phyloP scores from a whole-genome alignment of 306 rosid species.

The Dalbergia cultrata region DNA sequence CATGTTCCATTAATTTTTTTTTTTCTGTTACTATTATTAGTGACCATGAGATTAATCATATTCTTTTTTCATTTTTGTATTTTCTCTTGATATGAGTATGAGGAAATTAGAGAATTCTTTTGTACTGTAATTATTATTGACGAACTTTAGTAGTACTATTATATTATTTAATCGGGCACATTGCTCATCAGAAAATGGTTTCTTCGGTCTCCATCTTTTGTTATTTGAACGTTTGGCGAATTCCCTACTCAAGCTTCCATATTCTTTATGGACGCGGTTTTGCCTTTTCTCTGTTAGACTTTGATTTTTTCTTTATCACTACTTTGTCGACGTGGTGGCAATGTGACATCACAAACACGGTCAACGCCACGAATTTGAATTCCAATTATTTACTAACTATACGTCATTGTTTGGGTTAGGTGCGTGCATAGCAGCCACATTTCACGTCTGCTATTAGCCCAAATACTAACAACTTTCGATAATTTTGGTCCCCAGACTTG shows the following conservation, averaged over 20 bases:
- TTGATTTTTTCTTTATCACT: not conserved
- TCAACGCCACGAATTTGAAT: slow-evolving; percentile 28
- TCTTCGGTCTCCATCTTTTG: not conserved
- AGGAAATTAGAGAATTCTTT: slow-evolving; percentile 37
- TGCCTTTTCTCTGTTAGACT: not conserved
- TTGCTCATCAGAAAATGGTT: not conserved
- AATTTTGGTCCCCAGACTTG: no score
- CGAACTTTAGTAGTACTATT: not conserved
- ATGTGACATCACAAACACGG: not conserved
- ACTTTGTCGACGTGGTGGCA: not conserved
- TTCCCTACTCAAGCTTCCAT: no score
- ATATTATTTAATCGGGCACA: not conserved
- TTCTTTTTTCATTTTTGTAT: not conserved
- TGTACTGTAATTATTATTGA: slow-evolving; percentile 31
- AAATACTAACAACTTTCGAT: not conserved
- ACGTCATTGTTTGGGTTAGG: not conserved
- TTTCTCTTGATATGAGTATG: slow-evolving; percentile 39
- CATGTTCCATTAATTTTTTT: slow-evolving; percentile 58
- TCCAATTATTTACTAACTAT: not conserved
- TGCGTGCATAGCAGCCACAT: not conserved
- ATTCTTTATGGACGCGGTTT: slow-evolving; percentile 35
- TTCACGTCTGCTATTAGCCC: not conserved
- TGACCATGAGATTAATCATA: not conserved
- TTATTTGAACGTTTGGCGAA: not conserved
- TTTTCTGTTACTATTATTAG: not conserved